These are phyloP conservation scores for Aethionema arabicum DNA, from an alignment of 345 rosid genomes.

Conservation along the genomic window DNA sequence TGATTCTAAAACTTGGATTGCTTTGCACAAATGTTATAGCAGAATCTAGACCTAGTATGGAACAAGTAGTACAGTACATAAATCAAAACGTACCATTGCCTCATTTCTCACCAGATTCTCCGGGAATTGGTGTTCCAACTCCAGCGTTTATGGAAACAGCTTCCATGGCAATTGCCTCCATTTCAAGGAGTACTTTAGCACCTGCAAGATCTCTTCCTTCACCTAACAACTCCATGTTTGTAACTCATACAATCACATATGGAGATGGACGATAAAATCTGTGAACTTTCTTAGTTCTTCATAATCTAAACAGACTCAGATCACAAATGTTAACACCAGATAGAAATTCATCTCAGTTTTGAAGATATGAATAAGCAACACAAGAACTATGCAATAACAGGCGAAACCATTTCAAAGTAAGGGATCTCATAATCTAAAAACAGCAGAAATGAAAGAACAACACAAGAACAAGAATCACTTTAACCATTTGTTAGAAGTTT, in stretches of 20 bases:
- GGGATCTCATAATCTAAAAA: neutral
- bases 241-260: constrained; percentile 28
- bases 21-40: constrained; percentile 37
- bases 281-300: neutral
- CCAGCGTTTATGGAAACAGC: constrained; percentile 13
- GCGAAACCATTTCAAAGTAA: no score
- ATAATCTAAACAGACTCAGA: neutral
- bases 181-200: constrained; percentile 21
- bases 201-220: constrained; percentile 21
- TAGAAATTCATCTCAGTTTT: neutral
- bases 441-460: constrained; percentile 9
- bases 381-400: neutral
- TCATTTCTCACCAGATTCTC: constrained; percentile 23
- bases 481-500: constrained; percentile 29
- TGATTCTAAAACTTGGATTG: constrained; percentile 48
- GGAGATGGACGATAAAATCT: constrained; percentile 22
- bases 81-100: constrained; percentile 30
- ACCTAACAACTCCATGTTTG: constrained; percentile 16
- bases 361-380: constrained; percentile 8
- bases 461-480: constrained; percentile 17
- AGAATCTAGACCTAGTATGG: constrained; percentile 43
- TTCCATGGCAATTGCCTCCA: neutral
- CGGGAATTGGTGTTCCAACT: constrained; percentile 25
- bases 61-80: constrained; percentile 39
- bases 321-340: neutral